Evolutionary conservation across 768 basidiomycete genomes (phyloP), one percentile per base, ranked within the genome.

Genomic region (Hydnum rufescens): DNA sequence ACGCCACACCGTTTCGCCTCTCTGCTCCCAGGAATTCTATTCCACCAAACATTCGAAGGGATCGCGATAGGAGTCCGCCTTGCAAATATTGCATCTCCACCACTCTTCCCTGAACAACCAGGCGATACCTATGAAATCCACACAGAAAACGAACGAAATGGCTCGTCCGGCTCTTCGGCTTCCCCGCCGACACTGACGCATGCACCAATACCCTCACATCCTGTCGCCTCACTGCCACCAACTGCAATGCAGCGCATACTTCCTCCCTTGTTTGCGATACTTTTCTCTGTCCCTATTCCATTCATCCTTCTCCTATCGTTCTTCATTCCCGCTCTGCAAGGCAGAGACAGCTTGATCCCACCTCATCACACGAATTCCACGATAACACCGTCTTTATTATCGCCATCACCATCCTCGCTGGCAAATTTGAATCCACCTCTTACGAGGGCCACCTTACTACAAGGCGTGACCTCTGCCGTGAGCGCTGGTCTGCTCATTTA

Each of bases 21-120:
- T 78, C 71, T 87, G 2, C 72, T 81, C 8, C 74, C 78, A 3
- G 83, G 83, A 1, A 75, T 87, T 30, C 67, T 76, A 25, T 87
- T 87, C 63, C 86, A 88, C 60, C 85, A 88, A 59, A 68, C 86
- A 5, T 88, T 87, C 58, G 85, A 87, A 59, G 85, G 84, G 0
- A 70, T 88, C 5, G 85, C 84, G 0, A 71, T 88, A 25, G 85
- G 85, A 2, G 82, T 87, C 50, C 74, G 85, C 16, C 82, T 84
- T 60, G 75, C 84, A 1, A 70, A 74, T 2, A 68, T 87, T 13
- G 78, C 81, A 0, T 66, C 74, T 0, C 8, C 55, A 39, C 13
- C 30, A 26, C 46, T 6, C 49, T 43, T 3, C 49, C 53, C 8
- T 42, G 32, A 32, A 31, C 44, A 36, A 36, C 0, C 36, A 13